Conservation (phyloP, 768 basidiomycete genomes). For the Trametes punicea region DNA sequence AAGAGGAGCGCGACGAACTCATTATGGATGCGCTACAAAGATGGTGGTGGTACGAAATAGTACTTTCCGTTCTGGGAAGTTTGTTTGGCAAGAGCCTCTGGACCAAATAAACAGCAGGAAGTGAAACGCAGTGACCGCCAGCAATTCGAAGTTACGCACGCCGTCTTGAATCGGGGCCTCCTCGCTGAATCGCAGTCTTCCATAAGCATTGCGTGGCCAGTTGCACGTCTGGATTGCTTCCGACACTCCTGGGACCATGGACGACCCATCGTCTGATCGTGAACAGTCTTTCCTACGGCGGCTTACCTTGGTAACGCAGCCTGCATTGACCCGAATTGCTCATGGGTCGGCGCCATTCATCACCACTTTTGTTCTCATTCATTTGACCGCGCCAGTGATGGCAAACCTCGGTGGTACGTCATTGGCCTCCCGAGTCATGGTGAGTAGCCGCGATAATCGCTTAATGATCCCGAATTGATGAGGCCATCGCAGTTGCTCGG, state of each 20-base stretch:
- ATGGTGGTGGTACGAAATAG: conserved; percentile 11
- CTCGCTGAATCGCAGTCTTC: neutral
- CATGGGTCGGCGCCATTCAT: conserved; percentile 78
- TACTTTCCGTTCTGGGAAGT: conserved; percentile 8
- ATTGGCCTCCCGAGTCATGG: conserved; percentile 73
- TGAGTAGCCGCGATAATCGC: conserved; percentile 33
- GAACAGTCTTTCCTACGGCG: conserved; percentile 13
- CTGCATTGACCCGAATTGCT: conserved; percentile 48
- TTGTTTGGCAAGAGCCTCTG: conserved; percentile 17
- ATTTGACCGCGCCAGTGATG: conserved; percentile 69
- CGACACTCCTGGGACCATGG: too few species aligned
- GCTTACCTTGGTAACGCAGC: conserved; percentile 10
- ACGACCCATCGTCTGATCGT: neutral
- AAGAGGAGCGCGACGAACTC: conserved; percentile 13
- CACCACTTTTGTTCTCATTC: conserved; percentile 71
- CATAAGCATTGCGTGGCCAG: too few species aligned
- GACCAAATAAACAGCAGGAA: conserved; percentile 2
- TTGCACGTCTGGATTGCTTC: too few species aligned
- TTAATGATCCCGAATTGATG: neutral
- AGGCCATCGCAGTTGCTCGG: conserved; percentile 58
- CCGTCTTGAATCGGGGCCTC: neutral
- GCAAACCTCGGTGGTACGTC: conserved; percentile 70
- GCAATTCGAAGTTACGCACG: conserved; percentile 5
- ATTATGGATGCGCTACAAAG: conserved; percentile 6
- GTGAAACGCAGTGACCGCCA: neutral